Percentiles rank a stretch among this genome's conserved stretches.
These are phyloP conservation scores for Aegilops tauschii DNA, from an alignment of 176 grass and related monocot species.

Conservation along the genomic window DNA sequence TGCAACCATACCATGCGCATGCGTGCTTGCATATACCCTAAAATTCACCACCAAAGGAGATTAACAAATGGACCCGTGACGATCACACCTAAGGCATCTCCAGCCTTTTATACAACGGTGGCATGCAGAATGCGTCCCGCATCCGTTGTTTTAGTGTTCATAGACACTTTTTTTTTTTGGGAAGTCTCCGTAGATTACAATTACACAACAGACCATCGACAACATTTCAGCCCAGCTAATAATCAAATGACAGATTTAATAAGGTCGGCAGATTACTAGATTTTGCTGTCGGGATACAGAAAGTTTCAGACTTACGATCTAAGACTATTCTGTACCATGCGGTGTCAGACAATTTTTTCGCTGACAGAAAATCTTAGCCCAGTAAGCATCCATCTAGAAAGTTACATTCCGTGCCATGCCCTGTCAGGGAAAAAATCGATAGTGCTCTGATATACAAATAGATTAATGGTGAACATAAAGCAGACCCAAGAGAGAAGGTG, in stretches of 20 bases:
- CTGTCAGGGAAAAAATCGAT: background rate
- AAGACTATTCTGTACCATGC: too few species aligned
- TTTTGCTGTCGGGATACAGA: too few species aligned
- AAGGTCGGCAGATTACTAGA: too few species aligned
- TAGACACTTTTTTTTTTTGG: background rate
- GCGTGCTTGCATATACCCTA: background rate
- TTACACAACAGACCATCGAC: too few species aligned
- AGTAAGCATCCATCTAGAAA: background rate
- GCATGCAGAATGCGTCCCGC: background rate
- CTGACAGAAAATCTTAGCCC: background rate
- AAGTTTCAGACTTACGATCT: too few species aligned
- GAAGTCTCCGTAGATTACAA: too few species aligned
- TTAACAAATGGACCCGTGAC: background rate
- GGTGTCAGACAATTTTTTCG: too few species aligned
- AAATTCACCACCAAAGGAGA: background rate
- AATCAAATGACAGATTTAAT: too few species aligned
- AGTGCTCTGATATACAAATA: background rate
- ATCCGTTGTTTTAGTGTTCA: background rate
- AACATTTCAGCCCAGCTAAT: too few species aligned
- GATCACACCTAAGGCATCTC: background rate
- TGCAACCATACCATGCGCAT: background rate
- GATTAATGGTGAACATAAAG: background rate
- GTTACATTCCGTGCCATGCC: background rate
- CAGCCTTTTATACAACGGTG: background rate
- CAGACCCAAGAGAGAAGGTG: background rate